Base-by-base conservation (phyloP, 352 stramenopile genomes). In the Phytophthora cryptogea region DNA sequence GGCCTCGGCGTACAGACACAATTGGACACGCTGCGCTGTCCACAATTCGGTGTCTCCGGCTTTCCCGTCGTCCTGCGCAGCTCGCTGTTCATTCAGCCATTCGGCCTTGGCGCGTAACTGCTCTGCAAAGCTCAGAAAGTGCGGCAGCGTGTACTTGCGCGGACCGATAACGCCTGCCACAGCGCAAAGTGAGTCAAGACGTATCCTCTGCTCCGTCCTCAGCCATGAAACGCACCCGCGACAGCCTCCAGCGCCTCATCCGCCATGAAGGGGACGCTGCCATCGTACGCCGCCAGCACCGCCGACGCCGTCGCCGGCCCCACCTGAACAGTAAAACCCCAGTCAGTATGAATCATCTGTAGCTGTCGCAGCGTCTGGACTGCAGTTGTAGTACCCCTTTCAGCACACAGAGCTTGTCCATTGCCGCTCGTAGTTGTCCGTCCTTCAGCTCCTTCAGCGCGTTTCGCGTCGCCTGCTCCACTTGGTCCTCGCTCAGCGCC, bases 221-320 rank as follows among this genome's bases (percentile, higher is more conserved):
- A 23, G 9, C 30, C n/a, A n/a, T 39, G 59, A 60, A 64, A 55
- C 63, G 45, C 41, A 89, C 78, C 58, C 5, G 82, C 78, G 32
- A 92, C 66, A 1, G 84, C 84, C 28, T 94, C 83, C 17, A 92
- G 66, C 13, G 82, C 84, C 66, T 94, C 84, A 48, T 94, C 84
- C 17, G 68, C 78, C 84, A 94, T 94, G 56, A 94, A 92, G 16
- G 84, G 82, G 13, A 87, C 73, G 2, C 65, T 75, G 7, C 60
- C 58, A 45, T 94, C 78, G 57, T 91, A 90, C 5, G 80, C 82
- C 13, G 84, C 76, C 8, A 94, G 59, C 45, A 94, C 70, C 13
- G 82, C 84, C 1, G 82, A 94, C 30, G 80, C 80, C 1, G 84
- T 94, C 9, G 84, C 84, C 1, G 82, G 84, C n/a, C 84, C 84